Evolutionary conservation across 805 yeast genomes (phyloP).

Genomic region (Kluyveromyces starmeri): DNA sequence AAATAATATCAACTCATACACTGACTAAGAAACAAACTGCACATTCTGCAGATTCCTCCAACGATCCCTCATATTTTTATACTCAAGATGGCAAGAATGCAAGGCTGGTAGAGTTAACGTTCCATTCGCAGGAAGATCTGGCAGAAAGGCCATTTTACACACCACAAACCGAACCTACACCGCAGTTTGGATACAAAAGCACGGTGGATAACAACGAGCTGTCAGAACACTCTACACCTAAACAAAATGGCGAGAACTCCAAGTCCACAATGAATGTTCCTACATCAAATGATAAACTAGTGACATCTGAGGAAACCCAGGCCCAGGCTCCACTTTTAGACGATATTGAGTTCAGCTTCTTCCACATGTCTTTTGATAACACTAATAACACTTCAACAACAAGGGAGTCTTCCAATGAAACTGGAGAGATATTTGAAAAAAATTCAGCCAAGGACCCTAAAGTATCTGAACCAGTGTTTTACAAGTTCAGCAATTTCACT

Average conservation of each 20-base stretch:
- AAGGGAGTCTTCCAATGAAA: not conserved
- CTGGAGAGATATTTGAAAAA: not conserved
- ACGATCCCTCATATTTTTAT: constrained; percentile 1
- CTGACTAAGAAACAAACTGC: constrained; percentile 7
- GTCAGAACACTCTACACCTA: not conserved
- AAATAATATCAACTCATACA: constrained; percentile 5
- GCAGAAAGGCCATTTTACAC: constrained; percentile 8
- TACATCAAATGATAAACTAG: not conserved
- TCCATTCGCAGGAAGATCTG: constrained; percentile 20
- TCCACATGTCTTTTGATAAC: constrained; percentile 25
- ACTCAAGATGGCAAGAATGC: constrained; percentile 8
- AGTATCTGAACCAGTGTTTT: constrained; percentile 11
- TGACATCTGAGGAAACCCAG: not conserved
- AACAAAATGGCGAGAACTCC: constrained; percentile 2
- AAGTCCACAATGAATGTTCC: constrained; percentile 1
- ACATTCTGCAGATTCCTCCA: constrained; percentile 15
- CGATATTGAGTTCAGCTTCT: constrained; percentile 27
- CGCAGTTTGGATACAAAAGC: constrained; percentile 4
- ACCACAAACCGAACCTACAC: constrained; percentile 9
- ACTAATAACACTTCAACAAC: constrained; percentile 6
- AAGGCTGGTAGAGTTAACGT: constrained; percentile 16
- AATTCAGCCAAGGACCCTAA: not conserved
- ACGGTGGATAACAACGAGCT: too few species aligned
- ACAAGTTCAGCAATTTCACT: constrained; percentile 9
- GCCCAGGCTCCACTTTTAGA: constrained; percentile 9